Conservation (phyloP, 371 early-diverging fungal genomes). For the Haplosporangium sp. region DNA sequence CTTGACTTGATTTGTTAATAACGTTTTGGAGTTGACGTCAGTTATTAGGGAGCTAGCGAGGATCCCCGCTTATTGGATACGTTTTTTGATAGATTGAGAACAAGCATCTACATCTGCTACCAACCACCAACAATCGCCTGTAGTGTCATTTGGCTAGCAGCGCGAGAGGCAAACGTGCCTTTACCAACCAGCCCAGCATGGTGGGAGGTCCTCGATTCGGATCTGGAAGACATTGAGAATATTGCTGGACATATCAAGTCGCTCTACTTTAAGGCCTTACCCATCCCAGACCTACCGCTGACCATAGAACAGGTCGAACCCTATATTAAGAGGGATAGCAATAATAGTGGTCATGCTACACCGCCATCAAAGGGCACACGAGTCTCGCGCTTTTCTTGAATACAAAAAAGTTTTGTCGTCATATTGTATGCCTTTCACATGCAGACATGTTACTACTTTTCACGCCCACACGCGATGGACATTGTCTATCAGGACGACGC, state of each 20-base stretch:
- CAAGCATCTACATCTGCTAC: slow-evolving; percentile 83
- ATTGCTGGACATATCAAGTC: slow-evolving; percentile 71
- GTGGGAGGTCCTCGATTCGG: slow-evolving; percentile 91
- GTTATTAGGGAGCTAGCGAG: no score
- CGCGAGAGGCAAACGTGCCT: slow-evolving; percentile 68
- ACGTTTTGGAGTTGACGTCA: no score
- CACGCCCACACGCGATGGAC: no score
- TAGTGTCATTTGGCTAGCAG: slow-evolving; percentile 89
- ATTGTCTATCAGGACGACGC: no score
- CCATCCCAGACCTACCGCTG: slow-evolving; percentile 63
- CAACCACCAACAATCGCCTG: slow-evolving; percentile 92
- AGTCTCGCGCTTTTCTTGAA: slow-evolving; percentile 32
- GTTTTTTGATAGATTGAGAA: slow-evolving; percentile 70
- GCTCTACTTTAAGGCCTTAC: slow-evolving; percentile 65
- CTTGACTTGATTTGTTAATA: not conserved
- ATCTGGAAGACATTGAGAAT: slow-evolving; percentile 71
- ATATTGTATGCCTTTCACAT: no score
- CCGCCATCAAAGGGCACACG: slow-evolving; percentile 1
- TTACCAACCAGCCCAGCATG: slow-evolving; percentile 83
- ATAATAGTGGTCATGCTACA: not conserved
- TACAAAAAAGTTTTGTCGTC: no score
- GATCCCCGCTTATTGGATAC: not conserved
- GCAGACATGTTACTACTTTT: no score
- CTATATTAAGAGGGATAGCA: slow-evolving; percentile 22
- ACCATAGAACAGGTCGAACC: slow-evolving; percentile 59